These are phyloP conservation scores for Myxozyma melibiosi DNA, from an alignment of 805 yeast genomes.

Conservation along the genomic window DNA sequence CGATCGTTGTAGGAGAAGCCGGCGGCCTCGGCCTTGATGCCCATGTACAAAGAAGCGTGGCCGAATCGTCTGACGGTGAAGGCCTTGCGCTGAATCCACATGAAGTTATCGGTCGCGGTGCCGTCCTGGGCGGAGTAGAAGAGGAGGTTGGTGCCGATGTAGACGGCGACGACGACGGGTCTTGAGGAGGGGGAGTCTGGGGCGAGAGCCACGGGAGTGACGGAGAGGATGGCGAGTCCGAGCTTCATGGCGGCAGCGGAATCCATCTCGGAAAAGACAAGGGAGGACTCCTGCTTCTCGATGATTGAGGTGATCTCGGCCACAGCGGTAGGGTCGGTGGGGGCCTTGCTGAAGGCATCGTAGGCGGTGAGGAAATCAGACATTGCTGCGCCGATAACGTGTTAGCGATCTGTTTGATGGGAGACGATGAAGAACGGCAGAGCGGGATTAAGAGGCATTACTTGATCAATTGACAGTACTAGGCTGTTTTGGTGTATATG, in stretches of 20 bases:
- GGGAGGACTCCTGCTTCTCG: constrained; percentile 18
- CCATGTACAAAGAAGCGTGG: constrained; percentile 19
- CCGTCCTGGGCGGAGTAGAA: constrained; percentile 30
- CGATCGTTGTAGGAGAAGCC: constrained; percentile 7
- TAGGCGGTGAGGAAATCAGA: constrained; percentile 12
- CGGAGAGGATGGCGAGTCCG: constrained; percentile 16
- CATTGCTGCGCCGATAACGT: too few relatives aligned
- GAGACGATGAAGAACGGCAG: too few relatives aligned
- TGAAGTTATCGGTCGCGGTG: constrained; percentile 26
- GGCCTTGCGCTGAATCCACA: constrained; percentile 29
- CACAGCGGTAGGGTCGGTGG: constrained; percentile 1
- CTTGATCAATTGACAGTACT: too few relatives aligned
- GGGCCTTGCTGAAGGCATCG: constrained; percentile 2
- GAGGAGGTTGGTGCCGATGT: constrained; percentile 21
- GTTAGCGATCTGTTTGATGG: too few relatives aligned
- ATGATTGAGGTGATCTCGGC: constrained; percentile 4
- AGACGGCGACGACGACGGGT: constrained; percentile 27
- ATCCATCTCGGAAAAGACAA: constrained; percentile 18
- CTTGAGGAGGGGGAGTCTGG: constrained; percentile 10
- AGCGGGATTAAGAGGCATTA: too few relatives aligned
- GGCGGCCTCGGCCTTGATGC: constrained; percentile 3
- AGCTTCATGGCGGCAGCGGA: constrained; percentile 23
- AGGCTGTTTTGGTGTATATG: too few relatives aligned
- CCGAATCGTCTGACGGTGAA: constrained; percentile 31
- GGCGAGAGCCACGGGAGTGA: constrained; percentile 19